A percentile compares a stretch with the other conserved stretches of the same genome.
Evolutionary conservation across 768 basidiomycete species (phyloP).

Genomic region (Leccinum disarticulatum): DNA sequence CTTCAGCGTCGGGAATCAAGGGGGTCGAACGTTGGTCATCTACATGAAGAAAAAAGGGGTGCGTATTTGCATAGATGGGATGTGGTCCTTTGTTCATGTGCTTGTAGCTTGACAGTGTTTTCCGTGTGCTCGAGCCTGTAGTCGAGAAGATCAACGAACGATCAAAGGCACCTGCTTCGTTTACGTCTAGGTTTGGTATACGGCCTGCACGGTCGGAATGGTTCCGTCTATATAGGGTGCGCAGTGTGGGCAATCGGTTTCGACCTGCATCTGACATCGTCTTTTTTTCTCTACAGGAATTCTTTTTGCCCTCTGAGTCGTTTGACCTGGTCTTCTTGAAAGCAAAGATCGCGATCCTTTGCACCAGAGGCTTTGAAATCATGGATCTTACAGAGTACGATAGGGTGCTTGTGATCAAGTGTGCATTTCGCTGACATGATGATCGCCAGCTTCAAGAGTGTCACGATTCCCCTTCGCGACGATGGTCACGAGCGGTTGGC

Average conservation of each 20-base stretch:
- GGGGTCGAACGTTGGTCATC: constrained; percentile 85
- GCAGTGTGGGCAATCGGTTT: constrained; percentile 6
- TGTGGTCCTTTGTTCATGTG: constrained; percentile 7
- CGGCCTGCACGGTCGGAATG: constrained; percentile 84
- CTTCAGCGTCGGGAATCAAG: constrained; percentile 89
- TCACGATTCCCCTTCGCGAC: constrained; percentile 85
- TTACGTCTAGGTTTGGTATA: constrained; percentile 74
- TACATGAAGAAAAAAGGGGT: constrained; percentile 96
- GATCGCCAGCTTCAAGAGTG: constrained; percentile 69
- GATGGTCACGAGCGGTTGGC: constrained; percentile 68
- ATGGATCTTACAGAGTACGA: constrained; percentile 93
- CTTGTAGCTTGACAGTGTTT: constrained; percentile 77
- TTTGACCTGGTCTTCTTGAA: constrained; percentile 91
- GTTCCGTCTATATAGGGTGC: constrained; percentile 87
- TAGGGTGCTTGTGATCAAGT: background rate
- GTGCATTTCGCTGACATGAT: background rate
- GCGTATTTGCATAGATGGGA: constrained; percentile 18
- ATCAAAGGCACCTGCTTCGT: constrained; percentile 64
- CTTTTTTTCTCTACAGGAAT: constrained; percentile 51
- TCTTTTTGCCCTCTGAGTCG: constrained; percentile 90
- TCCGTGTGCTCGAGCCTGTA: constrained; percentile 98
- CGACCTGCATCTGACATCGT: background rate
- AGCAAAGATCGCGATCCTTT: constrained; percentile 89
- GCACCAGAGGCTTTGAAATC: constrained; percentile 94
- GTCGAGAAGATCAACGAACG: constrained; percentile 82